Percentiles rank a stretch among this genome's conserved stretches.
phyloP scores from a whole-genome alignment of 305 asterid genomes.

The Caryopteris hybrid region DNA sequence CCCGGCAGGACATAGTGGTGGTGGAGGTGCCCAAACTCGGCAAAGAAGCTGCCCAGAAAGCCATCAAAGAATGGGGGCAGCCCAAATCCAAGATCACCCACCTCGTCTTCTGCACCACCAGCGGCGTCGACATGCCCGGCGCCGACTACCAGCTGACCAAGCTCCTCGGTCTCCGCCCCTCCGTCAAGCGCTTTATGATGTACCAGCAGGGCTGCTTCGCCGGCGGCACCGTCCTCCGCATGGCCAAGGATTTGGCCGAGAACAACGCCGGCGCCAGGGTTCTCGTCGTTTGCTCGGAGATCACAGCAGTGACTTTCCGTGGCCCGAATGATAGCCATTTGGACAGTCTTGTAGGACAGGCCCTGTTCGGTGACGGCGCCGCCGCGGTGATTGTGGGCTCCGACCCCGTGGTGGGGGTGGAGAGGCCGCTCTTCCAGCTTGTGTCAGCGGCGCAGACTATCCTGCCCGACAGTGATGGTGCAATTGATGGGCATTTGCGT shows the following conservation, averaged over 20 bases:
- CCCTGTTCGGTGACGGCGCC: conserved; percentile 67
- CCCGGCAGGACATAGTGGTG: conserved; percentile 58
- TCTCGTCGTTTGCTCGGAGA: conserved; percentile 62
- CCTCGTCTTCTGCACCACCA: conserved; percentile 67
- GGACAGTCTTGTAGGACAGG: conserved; percentile 57
- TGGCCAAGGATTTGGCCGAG: conserved; percentile 70
- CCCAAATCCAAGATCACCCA: conserved; percentile 70
- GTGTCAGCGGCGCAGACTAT: conserved; percentile 55
- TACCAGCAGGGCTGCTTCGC: conserved; percentile 79
- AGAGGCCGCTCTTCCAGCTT: conserved; percentile 46
- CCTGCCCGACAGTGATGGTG: conserved; percentile 53
- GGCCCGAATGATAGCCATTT: conserved; percentile 49
- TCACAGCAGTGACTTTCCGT: conserved; percentile 52
- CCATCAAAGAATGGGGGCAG: conserved; percentile 73
- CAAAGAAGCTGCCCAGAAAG: conserved; percentile 68
- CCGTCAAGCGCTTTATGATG: conserved; percentile 68
- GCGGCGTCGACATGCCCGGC: conserved; percentile 85
- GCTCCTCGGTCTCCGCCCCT: conserved; percentile 68
- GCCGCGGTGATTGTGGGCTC: conserved; percentile 56
- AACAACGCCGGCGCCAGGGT: conserved; percentile 62
- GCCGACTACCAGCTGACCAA: conserved; percentile 68
- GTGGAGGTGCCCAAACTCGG: conserved; percentile 71
- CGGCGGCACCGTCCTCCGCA: conserved; percentile 62
- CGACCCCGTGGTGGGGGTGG: conserved; percentile 37
- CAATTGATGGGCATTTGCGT: conserved; percentile 54